phyloP scores from a whole-genome alignment of 345 rosid species.

The Syzygium aqueum region DNA sequence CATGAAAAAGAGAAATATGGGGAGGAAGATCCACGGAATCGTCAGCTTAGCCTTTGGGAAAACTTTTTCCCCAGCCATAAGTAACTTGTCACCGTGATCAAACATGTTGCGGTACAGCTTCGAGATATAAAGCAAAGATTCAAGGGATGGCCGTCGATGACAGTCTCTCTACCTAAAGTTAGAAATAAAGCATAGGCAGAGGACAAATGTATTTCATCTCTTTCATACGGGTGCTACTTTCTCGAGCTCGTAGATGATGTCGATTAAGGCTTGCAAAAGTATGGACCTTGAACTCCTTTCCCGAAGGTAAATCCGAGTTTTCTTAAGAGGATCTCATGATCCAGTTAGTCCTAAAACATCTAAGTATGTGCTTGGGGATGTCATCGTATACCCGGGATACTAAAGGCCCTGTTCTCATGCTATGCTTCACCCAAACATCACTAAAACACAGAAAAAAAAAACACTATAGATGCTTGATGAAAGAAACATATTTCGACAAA shows the following conservation, averaged over 20 bases:
- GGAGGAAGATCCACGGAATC: background rate
- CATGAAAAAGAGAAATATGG: background rate
- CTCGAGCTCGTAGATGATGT: background rate
- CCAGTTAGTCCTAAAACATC: background rate
- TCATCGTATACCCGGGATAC: background rate
- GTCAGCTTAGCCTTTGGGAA: background rate
- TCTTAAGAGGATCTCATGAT: background rate
- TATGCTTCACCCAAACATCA: background rate
- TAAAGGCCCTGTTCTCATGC: background rate
- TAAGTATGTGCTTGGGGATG: background rate
- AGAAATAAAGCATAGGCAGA: background rate
- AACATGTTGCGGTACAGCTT: background rate
- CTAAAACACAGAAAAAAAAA: background rate
- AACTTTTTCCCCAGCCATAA: background rate
- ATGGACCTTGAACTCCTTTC: background rate
- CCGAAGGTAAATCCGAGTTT: background rate
- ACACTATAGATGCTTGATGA: background rate
- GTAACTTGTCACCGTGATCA: background rate
- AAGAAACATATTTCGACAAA: background rate
- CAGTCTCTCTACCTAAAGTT: background rate
- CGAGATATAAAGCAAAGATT: background rate
- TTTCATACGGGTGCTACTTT: background rate
- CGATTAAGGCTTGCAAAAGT: background rate
- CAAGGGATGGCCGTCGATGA: rapidly evolving
- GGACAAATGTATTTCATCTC: background rate